These are phyloP conservation scores for Entomortierella lignicola DNA, from an alignment of 192 early-diverging fungal genomes.

Conservation along the genomic window DNA sequence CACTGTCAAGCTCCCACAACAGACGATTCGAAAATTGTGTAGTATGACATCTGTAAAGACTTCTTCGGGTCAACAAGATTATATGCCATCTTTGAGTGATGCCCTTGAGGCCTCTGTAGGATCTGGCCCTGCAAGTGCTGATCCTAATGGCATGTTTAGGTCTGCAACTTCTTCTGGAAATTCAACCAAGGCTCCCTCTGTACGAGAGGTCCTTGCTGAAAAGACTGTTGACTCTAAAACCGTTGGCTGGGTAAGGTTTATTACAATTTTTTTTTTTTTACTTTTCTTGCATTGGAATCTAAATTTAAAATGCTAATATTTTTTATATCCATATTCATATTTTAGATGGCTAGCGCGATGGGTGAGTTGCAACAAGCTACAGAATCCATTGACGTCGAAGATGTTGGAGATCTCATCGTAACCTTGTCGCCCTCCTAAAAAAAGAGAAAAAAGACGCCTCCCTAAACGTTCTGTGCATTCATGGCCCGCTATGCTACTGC, in stretches of 20 bases:
- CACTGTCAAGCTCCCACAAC: constrained; percentile 47
- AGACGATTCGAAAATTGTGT: constrained; percentile 37
- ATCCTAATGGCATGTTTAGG: no score
- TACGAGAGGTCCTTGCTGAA: constrained; percentile 44
- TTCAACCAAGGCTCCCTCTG: constrained; percentile 46
- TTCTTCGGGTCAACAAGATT: constrained; percentile 1
- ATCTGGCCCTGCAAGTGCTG: background rate
- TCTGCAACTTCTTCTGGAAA: constrained; percentile 35
- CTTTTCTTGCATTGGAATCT: background rate
- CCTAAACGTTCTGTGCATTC: no score
- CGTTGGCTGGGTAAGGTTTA: constrained; percentile 37
- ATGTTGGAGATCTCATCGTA: constrained; percentile 50
- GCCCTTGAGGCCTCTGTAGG: constrained; percentile 11
- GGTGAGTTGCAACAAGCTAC: constrained; percentile 50
- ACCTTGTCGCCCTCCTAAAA: constrained; percentile 31
- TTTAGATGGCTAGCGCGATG: constrained; percentile 51
- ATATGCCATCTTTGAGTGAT: constrained; percentile 11
- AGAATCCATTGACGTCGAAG: constrained; percentile 48
- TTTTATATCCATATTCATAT: no score
- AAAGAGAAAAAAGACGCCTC: no score
- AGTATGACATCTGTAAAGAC: constrained; percentile 47
- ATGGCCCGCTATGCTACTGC: no score
- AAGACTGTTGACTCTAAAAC: constrained; percentile 48
- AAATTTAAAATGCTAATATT: no score
- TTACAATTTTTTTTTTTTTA: constrained; percentile 2